Base-by-base conservation (phyloP, 208 protist species). In the Wallacemonas sp. region DNA sequence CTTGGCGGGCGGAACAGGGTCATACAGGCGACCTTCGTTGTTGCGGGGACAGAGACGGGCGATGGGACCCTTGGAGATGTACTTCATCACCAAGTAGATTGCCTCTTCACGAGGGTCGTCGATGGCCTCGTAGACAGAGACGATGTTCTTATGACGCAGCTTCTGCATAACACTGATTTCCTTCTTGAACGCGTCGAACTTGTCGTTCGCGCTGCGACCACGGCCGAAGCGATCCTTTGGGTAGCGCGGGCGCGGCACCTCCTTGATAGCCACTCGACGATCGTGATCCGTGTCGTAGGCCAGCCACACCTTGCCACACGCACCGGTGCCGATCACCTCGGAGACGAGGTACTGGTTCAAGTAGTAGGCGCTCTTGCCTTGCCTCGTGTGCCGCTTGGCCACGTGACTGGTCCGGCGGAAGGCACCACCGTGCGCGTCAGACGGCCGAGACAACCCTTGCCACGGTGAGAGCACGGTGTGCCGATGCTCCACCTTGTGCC, bases 121-220 rank as follows among this genome's bases (percentile, higher is more conserved):
- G 63, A 98, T 98, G 19, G 98, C 95, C 68, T 99, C 97, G 62
- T 91, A 96, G 12, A 98, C 64, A 30, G 79, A 71, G 6, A 99
- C 95, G 52, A 99, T 92, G 77, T 98, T 98, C 21, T 83, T 85
- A 71, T 99, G 97, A 27, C 91, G 58, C 22, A 99, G 69, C 48
- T 97, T 96, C 76, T 98, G 98, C 90, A 99, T 93, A 48, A 99
- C 94, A 1, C 92, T 83, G 60, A 98, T 91, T 63, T 99, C 97
- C 13, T 81, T 80, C 64, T 85, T 57, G 38, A 94, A 67, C 27
- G 79, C 78, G 50, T 98, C 95, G 13, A 78, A 76, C 46, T 77
- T 68, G 53, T 75, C 42, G 22, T 58, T 67, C 52, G 34, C 36
- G 5, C 30, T 27, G 10, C 50, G 12, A 6, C 50, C 50, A 21